Conservation (phyloP, 441 rosid species). For the Croton setiger region DNA sequence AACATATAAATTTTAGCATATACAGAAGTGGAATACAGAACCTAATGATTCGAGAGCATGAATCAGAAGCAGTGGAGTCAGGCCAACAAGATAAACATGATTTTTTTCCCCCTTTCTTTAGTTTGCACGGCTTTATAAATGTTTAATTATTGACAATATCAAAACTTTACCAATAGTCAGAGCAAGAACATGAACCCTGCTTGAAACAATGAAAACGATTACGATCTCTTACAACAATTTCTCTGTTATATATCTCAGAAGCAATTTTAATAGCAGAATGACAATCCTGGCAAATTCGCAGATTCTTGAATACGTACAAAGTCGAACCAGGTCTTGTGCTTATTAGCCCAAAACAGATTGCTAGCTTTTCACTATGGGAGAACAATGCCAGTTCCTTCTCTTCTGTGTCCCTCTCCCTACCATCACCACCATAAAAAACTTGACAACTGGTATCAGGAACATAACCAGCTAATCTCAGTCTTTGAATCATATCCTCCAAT, state of each 20-base stretch:
- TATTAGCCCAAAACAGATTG: constrained; percentile 67
- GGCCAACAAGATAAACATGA: neutral
- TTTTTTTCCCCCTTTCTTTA: neutral
- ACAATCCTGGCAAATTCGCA: constrained; percentile 73
- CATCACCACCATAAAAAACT: constrained; percentile 35
- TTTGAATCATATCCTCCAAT: constrained; percentile 54
- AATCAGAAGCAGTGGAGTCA: neutral
- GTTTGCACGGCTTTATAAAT: neutral
- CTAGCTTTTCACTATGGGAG: constrained; percentile 76
- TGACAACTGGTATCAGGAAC: constrained; percentile 41
- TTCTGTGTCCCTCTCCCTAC: constrained; percentile 35
- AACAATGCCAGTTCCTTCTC: constrained; percentile 74
- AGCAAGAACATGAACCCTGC: constrained; percentile 75
- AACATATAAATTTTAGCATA: no score
- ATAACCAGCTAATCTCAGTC: constrained; percentile 60
- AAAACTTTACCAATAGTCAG: constrained; percentile 62
- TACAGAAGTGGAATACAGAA: neutral
- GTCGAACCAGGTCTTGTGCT: constrained; percentile 50
- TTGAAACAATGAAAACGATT: constrained; percentile 76
- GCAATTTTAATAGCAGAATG: constrained; percentile 68
- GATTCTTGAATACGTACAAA: constrained; percentile 64
- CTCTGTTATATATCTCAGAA: constrained; percentile 55
- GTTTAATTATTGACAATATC: neutral
- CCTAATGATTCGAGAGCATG: neutral
- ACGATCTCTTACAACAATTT: constrained; percentile 69